Evolutionary conservation across 2,329 filamentous ascomycete genomes (phyloP).

Genomic region (Neonectria hederae): DNA sequence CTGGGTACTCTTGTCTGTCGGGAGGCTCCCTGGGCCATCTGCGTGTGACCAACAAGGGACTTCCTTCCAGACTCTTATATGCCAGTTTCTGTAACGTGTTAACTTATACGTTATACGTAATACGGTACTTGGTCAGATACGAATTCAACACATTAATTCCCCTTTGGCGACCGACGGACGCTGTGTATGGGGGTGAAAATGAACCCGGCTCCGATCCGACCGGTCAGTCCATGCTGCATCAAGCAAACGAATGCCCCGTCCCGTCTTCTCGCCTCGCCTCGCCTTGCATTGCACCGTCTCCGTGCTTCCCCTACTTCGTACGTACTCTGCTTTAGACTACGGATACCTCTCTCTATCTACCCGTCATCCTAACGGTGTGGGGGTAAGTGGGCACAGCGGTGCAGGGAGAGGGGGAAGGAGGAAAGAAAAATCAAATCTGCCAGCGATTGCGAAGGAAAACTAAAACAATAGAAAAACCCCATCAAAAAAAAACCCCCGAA

Average conservation of each 20-base stretch:
- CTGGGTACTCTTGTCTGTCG: constrained; percentile 1
- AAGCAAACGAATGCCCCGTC: constrained; percentile 14
- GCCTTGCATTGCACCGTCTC: neutral
- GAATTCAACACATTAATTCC: neutral
- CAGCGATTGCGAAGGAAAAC: constrained; percentile 17
- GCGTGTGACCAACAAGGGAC: constrained; percentile 3
- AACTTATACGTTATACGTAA: neutral
- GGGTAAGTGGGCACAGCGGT: constrained; percentile 16
- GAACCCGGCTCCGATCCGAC: constrained; percentile 1
- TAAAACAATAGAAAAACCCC: constrained; percentile 8
- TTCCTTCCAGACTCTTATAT: neutral
- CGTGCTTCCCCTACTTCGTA: constrained; percentile 1
- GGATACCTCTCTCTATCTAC: neutral
- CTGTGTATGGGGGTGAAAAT: neutral
- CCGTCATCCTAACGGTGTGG: constrained; percentile 13
- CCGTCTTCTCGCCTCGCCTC: constrained; percentile 16
- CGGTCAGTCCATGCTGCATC: neutral
- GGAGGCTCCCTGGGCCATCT: constrained; percentile 5
- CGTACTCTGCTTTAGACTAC: neutral
- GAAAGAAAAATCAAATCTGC: constrained; percentile 16
- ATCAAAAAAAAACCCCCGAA: constrained; percentile 22
- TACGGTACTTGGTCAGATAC: neutral
- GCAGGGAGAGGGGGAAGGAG: constrained; percentile 16
- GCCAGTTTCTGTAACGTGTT: constrained; percentile 7
- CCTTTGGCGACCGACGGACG: neutral